phyloP scores from a whole-genome alignment of 805 yeast species.

The Dipodascus geniculatus region DNA sequence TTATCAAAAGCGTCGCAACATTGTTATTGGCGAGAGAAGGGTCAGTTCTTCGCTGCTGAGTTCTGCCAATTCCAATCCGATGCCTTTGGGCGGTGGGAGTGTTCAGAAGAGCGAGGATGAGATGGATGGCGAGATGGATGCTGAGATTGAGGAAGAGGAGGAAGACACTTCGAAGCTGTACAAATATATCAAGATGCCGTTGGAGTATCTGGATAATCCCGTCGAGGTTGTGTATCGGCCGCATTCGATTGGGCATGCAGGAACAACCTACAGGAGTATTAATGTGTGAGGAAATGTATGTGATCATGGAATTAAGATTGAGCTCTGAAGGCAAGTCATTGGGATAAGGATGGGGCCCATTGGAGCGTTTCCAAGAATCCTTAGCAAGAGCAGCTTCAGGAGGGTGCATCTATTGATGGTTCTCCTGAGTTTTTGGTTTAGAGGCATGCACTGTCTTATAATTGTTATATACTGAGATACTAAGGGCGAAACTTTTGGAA shows the following conservation, averaged over 20 bases:
- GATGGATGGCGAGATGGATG: neutral
- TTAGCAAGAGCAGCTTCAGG: too few species aligned
- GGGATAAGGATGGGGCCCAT: too few species aligned
- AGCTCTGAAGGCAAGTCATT: too few species aligned
- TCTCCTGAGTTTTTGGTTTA: too few species aligned
- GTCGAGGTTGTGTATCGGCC: constrained; percentile 45
- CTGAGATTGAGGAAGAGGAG: neutral
- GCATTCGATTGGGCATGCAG: constrained; percentile 37
- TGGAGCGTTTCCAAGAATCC: too few species aligned
- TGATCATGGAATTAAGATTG: too few species aligned
- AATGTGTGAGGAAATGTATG: neutral
- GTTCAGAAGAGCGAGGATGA: neutral
- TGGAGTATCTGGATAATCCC: constrained; percentile 42
- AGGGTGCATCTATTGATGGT: too few species aligned
- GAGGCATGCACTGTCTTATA: too few species aligned
- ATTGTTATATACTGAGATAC: too few species aligned
- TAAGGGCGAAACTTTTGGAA: too few species aligned
- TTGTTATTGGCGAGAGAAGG: constrained; percentile 25
- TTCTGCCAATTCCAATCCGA: neutral
- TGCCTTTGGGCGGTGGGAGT: neutral
- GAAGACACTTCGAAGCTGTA: constrained; percentile 22
- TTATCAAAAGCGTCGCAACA: constrained; percentile 41
- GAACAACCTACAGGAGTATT: neutral
- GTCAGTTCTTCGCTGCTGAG: neutral
- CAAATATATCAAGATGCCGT: constrained; percentile 40